Evolutionary conservation across 1,284 basidiomycete species (phyloP).

Genomic region (Ceratobasidium sp.): DNA sequence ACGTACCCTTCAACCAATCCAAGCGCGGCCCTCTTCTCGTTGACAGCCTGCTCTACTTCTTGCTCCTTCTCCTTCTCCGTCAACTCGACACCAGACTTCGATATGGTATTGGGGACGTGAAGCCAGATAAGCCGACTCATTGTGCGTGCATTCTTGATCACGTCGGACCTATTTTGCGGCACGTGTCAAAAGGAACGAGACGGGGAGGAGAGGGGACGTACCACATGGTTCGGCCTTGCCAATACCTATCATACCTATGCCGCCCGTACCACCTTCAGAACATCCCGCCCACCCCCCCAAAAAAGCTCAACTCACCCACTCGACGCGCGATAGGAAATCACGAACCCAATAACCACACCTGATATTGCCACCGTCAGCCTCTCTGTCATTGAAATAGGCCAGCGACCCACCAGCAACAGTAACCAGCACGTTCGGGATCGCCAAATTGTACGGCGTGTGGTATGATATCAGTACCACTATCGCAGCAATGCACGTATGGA

Average conservation of each 20-base stretch:
- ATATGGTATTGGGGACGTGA: slow-evolving; percentile 62
- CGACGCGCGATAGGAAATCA: slow-evolving; percentile 72
- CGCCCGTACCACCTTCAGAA: not conserved
- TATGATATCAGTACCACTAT: slow-evolving; percentile 63
- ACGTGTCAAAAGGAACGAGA: not conserved
- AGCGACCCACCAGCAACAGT: not conserved
- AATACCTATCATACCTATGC: slow-evolving; percentile 57
- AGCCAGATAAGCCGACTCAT: slow-evolving; percentile 67
- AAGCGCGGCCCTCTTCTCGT: slow-evolving; percentile 68
- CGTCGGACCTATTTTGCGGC: slow-evolving; percentile 55
- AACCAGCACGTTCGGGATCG: slow-evolving; percentile 58
- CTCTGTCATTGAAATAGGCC: slow-evolving; percentile 7
- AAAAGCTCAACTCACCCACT: slow-evolving; percentile 60
- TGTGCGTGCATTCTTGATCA: slow-evolving; percentile 56
- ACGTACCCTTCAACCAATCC: slow-evolving; percentile 68
- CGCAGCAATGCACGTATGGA: slow-evolving; percentile 69
- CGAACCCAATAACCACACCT: slow-evolving; percentile 78
- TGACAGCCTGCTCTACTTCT: slow-evolving; percentile 64
- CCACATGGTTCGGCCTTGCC: slow-evolving; percentile 70
- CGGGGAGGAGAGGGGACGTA: slow-evolving; percentile 46
- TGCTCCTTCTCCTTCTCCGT: slow-evolving; percentile 53
- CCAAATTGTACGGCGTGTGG: slow-evolving; percentile 57
- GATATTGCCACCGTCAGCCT: slow-evolving; percentile 13
- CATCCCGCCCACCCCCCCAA: not conserved
- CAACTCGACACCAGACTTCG: slow-evolving; percentile 53